Base-by-base conservation (phyloP, 2,329 filamentous ascomycete species). In the Sclerotinia glacialis region DNA sequence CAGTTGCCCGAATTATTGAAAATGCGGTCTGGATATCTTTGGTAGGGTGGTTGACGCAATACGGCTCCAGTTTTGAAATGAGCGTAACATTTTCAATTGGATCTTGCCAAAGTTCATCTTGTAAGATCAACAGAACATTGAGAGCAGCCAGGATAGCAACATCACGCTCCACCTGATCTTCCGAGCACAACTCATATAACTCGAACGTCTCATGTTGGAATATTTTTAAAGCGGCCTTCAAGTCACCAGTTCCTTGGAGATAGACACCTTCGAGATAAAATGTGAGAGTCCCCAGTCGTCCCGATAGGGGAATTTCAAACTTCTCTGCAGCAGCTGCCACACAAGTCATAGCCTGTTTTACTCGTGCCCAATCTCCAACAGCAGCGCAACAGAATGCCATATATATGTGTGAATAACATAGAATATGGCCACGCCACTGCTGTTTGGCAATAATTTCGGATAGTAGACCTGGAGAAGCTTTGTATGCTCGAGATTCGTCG, bases 11-110 rank as follows among this genome's bases (percentile, higher is more conserved):
- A 66, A 94, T 83, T 14, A 97, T 83, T 74, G 90, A 86, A 80
- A 89, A 94, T 0, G 91, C 91, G 42, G 90, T 89, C 69, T 86
- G 85, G 66, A 97, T 87, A 73, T 93, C 89, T 72, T 85, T 83
- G 77, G 91, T 93, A 47, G 85, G 83, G 75, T 93, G 90, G 65
- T 84, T 82, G 23, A 81, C 78, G 77, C 91, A 95, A 61, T 90
- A 81, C 0, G 86, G 83, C 63, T 88, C 85, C 7, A 97, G 80
- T 58, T 84, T 82, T 47, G 88, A 83, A 34, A 96, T 81, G 9
- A 94, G 78, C 11, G 82, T 79, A 2, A 83, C 80, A 18, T 89
- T 86, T 34, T 84, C 80, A 47, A 81, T 79, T 60, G 89, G 84
- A 68, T 89, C 81, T 18, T 81, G 80, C 68, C 86, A 83, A 1